Evolutionary conservation across 257 asterid genomes (phyloP).

Genomic region (Penstemon davidsonii): DNA sequence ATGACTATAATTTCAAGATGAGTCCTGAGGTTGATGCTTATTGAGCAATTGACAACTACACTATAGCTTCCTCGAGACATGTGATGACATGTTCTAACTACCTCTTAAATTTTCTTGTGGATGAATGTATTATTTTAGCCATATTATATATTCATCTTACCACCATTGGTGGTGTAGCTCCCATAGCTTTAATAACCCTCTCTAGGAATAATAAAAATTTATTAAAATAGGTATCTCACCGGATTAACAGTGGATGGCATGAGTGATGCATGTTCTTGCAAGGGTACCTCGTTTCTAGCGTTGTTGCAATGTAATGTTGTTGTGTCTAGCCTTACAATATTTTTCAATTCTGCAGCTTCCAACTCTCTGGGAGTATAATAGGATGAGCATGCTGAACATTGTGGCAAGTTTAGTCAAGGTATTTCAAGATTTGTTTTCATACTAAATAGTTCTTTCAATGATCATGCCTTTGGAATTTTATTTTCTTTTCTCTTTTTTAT

Average conservation of each 20-base stretch:
- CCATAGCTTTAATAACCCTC: not conserved
- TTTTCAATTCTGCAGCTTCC: constrained; percentile 61
- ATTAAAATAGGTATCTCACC: not conserved
- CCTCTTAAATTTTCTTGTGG: constrained; percentile 6
- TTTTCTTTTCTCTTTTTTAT: not conserved
- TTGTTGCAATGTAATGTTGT: constrained; percentile 12
- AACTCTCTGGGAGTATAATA: constrained; percentile 70
- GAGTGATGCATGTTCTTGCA: not conserved
- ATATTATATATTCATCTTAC: not conserved
- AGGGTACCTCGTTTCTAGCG: not conserved
- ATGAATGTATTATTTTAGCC: not conserved
- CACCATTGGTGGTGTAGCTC: constrained; percentile 6
- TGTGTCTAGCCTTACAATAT: constrained; percentile 13
- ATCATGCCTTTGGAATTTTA: not conserved
- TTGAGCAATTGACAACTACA: not conserved
- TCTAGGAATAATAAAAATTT: not conserved
- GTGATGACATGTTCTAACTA: constrained; percentile 8
- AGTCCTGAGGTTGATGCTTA: constrained; percentile 1
- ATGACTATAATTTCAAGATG: not conserved
- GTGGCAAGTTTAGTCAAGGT: constrained; percentile 78
- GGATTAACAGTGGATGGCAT: not conserved
- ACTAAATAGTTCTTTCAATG: too few species aligned
- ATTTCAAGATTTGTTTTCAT: constrained; percentile 21
- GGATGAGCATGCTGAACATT: constrained; percentile 84
- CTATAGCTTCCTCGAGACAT: not conserved